phyloP scores from a whole-genome alignment of 148 eudicot genomes.

The Vaccinium myrtillus region DNA sequence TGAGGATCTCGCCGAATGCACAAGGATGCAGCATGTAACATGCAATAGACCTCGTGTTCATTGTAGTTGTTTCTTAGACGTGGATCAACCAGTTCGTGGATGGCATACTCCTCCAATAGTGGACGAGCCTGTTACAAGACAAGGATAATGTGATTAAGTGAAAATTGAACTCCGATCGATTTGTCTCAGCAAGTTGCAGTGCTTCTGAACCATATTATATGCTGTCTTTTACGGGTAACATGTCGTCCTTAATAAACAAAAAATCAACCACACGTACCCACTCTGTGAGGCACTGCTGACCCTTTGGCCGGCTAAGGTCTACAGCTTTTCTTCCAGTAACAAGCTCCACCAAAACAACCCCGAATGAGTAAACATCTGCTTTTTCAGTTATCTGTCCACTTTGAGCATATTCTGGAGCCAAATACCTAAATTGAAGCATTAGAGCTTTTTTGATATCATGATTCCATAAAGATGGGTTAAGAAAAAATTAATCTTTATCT shows the following conservation, averaged over 20 bases:
- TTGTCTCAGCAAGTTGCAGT: background rate
- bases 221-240: background rate
- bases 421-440: conserved; percentile 26
- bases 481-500: background rate
- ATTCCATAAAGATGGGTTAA: background rate
- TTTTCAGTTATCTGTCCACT: conserved; percentile 40
- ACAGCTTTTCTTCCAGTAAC: conserved; percentile 42
- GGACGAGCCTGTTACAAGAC: conserved; percentile 66
- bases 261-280: conserved; percentile 25
- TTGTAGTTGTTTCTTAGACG: conserved; percentile 50
- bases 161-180: background rate
- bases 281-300: conserved; percentile 43
- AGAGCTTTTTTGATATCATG: background rate
- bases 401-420: conserved; percentile 45
- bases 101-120: conserved; percentile 58
- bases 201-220: background rate
- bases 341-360: conserved; percentile 40
- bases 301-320: conserved; percentile 38
- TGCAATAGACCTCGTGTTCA: conserved; percentile 76
- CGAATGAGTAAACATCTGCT: conserved; percentile 42
- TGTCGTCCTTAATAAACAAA: background rate
- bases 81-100: conserved; percentile 73
- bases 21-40: conserved; percentile 87
- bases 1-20: conserved; percentile 85
- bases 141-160: background rate